Conservation (phyloP, 1,284 basidiomycete species). For the Mycena sp. region DNA sequence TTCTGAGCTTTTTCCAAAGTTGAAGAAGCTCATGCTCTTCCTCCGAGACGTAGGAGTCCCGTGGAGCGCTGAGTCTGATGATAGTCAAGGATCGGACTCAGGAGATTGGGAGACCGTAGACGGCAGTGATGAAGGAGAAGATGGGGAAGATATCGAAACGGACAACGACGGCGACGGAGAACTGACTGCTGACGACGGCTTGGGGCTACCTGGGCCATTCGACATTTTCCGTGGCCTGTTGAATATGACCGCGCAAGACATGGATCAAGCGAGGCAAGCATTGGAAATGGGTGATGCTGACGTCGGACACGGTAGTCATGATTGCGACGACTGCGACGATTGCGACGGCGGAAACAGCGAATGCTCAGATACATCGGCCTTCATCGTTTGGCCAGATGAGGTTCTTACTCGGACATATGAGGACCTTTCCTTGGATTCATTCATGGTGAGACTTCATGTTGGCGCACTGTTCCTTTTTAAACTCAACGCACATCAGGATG, state of each 20-base stretch:
- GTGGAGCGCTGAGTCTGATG: neutral
- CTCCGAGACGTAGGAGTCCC: neutral
- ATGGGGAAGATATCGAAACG: neutral
- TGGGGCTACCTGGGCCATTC: too few relatives aligned
- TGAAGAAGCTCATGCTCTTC: constrained; percentile 8
- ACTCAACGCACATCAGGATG: constrained; percentile 5
- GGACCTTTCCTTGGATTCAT: constrained; percentile 4
- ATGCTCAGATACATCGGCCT: neutral
- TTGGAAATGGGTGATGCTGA: neutral
- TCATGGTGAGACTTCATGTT: neutral
- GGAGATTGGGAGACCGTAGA: neutral
- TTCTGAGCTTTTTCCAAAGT: constrained; percentile 6
- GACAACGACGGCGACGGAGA: too few relatives aligned
- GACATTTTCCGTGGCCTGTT: too few relatives aligned
- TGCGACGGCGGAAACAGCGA: neutral
- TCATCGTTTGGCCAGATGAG: neutral
- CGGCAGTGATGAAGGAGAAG: neutral
- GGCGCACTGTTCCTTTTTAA: too few relatives aligned
- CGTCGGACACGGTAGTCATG: neutral
- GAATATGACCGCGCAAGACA: too few relatives aligned
- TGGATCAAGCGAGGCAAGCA: too few relatives aligned
- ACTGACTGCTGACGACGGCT: too few relatives aligned
- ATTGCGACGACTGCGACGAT: neutral
- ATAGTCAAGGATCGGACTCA: neutral
- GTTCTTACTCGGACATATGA: neutral